phyloP scores from a whole-genome alignment of 2,329 filamentous ascomycete genomes.

The Pseudogymnoascus sp. region DNA sequence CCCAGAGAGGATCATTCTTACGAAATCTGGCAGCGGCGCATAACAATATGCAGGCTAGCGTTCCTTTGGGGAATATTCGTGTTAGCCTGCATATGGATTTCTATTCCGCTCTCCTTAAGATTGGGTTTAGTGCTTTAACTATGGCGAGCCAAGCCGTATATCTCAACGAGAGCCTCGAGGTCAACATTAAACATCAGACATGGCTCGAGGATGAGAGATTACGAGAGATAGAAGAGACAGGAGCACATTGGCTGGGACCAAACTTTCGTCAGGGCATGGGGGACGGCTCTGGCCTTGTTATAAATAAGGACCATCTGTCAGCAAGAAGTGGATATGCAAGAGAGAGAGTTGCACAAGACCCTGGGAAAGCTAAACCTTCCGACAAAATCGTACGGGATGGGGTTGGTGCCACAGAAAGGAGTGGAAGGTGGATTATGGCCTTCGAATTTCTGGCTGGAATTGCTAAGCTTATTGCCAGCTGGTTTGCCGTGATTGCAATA shows the following conservation, averaged over 20 bases:
- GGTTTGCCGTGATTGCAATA: conserved; percentile 14
- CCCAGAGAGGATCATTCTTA: conserved; percentile 35
- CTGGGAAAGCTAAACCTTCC: conserved; percentile 35
- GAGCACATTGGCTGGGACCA: conserved; percentile 29
- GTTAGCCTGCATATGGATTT: conserved; percentile 89
- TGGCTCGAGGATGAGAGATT: conserved; percentile 89
- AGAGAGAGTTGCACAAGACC: conserved; percentile 61
- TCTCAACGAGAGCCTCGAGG: conserved; percentile 75
- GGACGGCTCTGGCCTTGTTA: conserved; percentile 26
- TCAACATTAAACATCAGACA: conserved; percentile 68
- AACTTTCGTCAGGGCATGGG: conserved; percentile 24
- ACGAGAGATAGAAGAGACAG: conserved; percentile 59
- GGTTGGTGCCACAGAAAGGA: conserved; percentile 71
- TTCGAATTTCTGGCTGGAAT: conserved; percentile 73
- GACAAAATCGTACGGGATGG: conserved; percentile 49
- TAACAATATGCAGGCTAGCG: conserved; percentile 84
- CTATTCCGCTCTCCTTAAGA: conserved; percentile 79
- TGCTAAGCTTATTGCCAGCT: conserved; percentile 52
- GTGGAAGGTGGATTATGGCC: conserved; percentile 69
- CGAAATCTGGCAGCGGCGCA: conserved; percentile 67
- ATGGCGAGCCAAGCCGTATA: conserved; percentile 96
- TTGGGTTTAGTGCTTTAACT: conserved; percentile 81
- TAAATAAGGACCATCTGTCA: conserved; percentile 20
- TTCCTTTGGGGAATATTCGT: conserved; percentile 72
- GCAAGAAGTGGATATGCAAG: conserved; percentile 59